Evolutionary conservation across 1,139 yeast species (phyloP), one percentile per base, ranked within the genome.

Genomic region (Candida sojae): DNA sequence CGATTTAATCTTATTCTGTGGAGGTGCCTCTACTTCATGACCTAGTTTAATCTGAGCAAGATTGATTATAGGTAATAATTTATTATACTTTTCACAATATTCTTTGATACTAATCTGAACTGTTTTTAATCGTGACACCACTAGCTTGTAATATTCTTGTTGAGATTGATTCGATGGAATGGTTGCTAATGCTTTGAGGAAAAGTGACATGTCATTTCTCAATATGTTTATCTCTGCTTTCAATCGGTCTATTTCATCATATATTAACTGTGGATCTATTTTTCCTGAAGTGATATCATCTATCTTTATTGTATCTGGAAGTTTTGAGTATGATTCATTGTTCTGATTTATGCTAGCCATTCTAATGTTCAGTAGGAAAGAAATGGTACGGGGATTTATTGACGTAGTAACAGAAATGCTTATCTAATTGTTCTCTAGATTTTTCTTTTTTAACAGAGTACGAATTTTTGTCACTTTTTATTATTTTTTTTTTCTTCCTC

Each of bases 21-120:
- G 67, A 29, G 63, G 59, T 3, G 60, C 63, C 53, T 75, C 80
- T 28, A 70, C 78, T 38, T 75, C 80, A 48, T 74, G 75, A 1
- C 80, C 80, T 46, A 75, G 62, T 51, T 75, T 77, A 37, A 77
- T 71, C 56, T 79, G 83, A 1, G 83, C 72, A 53, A 77, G 68
- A 51, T 79, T 73, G 39, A 80, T 76, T 34, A 80, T 69, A 2
- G 83, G 84, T 3, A 77, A 61, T 17, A 79, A 59, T 51, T 72
- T 67, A 49, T 72, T 75, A 56, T 79, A 79, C 48, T 76, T 70
- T 4, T 57, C 63, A 53, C 78, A 72, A 50, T 79, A 79, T 6
- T 70, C 73, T 39, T 67, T 68, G 34, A 79, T 75, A 46, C 70
- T 67, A 11, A 52, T 55, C 52, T 73, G 77, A 7, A 79, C 68